Base-by-base conservation (phyloP, 768 basidiomycete genomes). In the Naematelia encephala region DNA sequence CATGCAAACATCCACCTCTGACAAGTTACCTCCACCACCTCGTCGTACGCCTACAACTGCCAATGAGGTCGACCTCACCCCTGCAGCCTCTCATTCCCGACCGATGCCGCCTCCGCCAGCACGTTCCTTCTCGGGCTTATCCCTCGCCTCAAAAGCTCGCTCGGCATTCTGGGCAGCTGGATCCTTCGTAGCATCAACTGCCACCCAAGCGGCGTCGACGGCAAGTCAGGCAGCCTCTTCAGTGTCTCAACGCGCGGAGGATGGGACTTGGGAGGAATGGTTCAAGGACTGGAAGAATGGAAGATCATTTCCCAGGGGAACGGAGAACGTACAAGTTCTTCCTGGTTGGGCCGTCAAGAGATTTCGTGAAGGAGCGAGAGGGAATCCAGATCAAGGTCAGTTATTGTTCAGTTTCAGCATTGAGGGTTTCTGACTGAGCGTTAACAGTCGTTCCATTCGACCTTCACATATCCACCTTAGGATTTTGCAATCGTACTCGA, bases 401-500 rank as follows among this genome's bases (percentile, higher is more conserved):
- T 10, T n/a, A n/a, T 50, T 13, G 12, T 43, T 13, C 13, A 29
- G 29, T 2, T 8, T 39, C 16, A 39, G 34, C 34, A 8, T 16
- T 54, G 21, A 43, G 25, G 4, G 16, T 11, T 50, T 39, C 34
- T 39, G 34, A 8, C 8, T 39, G 34, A 39, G 8, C 8, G 34
- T 16, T 39, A 16, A 39, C 3, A 19, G 42, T 19, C 29, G 2
- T 55, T 50, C 73, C 84, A 2, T 91, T 90, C 64, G 84, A 86
- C 52, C 75, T 92, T 2, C 85, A 87, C 44, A 78, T 91, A 0
- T 87, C 84, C 48, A 80, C 90, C 5, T 88, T 89, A 13, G 91
- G 91, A 0, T 90, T 85, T 64, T 89, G 87, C 0, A 81, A 85
- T 14, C 83, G 80, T 49, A 79, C 84, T 44, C 82, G 84, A 44